Percentiles rank a stretch among this genome's conserved stretches.
These are phyloP conservation scores for Candida sanyaensis DNA, from an alignment of 1,139 yeast species.

Conservation along the genomic window DNA sequence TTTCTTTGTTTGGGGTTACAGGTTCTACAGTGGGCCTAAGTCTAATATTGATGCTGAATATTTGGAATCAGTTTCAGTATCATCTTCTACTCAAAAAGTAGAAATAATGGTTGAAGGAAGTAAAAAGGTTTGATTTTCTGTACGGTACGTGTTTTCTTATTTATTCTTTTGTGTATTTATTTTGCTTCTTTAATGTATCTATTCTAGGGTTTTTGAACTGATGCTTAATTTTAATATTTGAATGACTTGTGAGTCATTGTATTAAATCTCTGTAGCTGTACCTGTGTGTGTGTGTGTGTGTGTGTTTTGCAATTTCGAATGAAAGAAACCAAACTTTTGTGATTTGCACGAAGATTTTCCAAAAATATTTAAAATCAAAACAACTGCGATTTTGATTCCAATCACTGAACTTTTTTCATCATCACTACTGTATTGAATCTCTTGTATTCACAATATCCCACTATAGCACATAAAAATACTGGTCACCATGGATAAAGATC, in stretches of 20 bases:
- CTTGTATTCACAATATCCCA: no score
- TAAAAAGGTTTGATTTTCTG: background rate
- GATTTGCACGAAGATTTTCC: background rate
- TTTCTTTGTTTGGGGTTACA: constrained; percentile 31
- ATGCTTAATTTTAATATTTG: no score
- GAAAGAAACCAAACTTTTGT: background rate
- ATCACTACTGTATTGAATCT: no score
- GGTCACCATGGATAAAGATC: constrained; percentile 1
- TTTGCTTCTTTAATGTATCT: background rate
- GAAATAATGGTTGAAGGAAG: background rate
- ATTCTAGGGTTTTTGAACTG: background rate
- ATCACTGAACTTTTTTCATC: no score
- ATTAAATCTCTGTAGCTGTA: no score
- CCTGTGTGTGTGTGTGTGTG: no score
- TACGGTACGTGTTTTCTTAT: background rate
- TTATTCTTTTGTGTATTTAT: background rate
- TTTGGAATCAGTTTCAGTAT: constrained; percentile 4
- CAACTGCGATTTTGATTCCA: background rate
- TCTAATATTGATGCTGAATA: constrained; percentile 25
- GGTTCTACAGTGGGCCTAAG: constrained; percentile 35
- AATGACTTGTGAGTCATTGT: no score
- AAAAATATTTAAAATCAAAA: background rate
- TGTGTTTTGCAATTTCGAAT: background rate
- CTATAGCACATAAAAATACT: no score
- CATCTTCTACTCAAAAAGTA: background rate